A percentile compares a stretch with the other conserved stretches of the same genome.
Conservation (phyloP, 2,329 filamentous ascomycete genomes). For the Colletotrichum sp. region DNA sequence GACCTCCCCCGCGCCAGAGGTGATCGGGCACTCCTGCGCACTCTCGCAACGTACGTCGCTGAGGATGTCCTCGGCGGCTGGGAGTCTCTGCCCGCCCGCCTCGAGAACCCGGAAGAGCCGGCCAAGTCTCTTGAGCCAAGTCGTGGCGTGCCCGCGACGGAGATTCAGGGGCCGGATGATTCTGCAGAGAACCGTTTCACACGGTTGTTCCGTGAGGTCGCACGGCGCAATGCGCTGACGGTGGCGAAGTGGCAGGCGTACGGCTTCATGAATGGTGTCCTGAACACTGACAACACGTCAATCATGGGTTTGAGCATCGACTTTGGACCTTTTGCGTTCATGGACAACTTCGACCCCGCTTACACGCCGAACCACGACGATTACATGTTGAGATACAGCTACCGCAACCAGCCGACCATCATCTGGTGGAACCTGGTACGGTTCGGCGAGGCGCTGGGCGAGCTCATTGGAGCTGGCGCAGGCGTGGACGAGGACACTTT, state of each 20-base stretch:
- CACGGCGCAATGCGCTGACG: conserved; percentile 82
- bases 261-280: conserved; percentile 98
- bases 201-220: conserved; percentile 86
- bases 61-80: conserved; percentile 89
- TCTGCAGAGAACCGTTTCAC: conserved; percentile 85
- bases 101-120: conserved; percentile 57
- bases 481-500: conserved; percentile 76
- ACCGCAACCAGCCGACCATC: conserved; percentile 91
- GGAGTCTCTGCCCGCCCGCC: conserved; percentile 75
- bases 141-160: conserved; percentile 59
- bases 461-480: conserved; percentile 80
- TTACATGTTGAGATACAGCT: conserved; percentile 83
- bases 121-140: conserved; percentile 47
- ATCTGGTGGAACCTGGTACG: conserved; percentile 99
- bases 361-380: conserved; percentile 99
- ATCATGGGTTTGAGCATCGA: conserved; percentile 89
- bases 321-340: conserved; percentile 96
- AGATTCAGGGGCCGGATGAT: conserved; percentile 70
- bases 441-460: conserved; percentile 86
- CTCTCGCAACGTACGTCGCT: conserved; percentile 81
- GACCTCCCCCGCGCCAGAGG: conserved; percentile 86
- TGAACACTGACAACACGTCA: conserved; percentile 98
- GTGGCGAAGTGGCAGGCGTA: conserved; percentile 97
- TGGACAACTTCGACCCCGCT: conserved; percentile 92
- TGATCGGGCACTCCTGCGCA: conserved; percentile 75